These are phyloP conservation scores for Sphaerulina vaccinii DNA, from an alignment of 2,329 filamentous ascomycete species.

Conservation along the genomic window DNA sequence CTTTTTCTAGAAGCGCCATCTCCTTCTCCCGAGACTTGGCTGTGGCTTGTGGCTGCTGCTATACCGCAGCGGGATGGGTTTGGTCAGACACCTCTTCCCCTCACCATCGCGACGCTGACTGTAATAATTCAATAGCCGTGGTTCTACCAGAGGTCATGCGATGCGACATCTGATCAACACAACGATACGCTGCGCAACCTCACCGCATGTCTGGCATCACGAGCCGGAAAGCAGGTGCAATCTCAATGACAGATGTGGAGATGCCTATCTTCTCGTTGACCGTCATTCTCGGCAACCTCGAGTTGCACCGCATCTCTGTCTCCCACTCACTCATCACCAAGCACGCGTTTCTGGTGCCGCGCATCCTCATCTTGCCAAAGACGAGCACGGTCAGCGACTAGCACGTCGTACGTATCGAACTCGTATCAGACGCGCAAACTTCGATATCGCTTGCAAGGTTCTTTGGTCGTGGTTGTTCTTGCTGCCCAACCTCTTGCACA, in stretches of 20 bases:
- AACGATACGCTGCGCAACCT: background rate
- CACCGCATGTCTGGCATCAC: background rate
- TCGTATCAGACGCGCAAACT: background rate
- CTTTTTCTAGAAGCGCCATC: too few relatives aligned
- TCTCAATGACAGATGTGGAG: constrained; percentile 4
- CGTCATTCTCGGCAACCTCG: constrained; percentile 17
- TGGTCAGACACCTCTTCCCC: too few relatives aligned
- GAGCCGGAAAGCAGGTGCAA: constrained; percentile 4
- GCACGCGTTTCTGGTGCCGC: background rate
- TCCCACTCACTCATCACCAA: background rate
- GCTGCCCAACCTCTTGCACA: background rate
- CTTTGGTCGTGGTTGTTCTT: background rate
- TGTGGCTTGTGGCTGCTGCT: too few relatives aligned
- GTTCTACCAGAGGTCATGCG: too few relatives aligned
- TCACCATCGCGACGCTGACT: too few relatives aligned
- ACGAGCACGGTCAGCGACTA: background rate
- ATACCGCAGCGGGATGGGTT: too few relatives aligned
- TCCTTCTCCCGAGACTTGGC: too few relatives aligned
- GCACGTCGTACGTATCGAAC: background rate
- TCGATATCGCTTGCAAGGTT: background rate
- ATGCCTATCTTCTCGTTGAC: constrained; percentile 16
- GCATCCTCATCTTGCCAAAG: background rate
- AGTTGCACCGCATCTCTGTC: constrained; percentile 8
- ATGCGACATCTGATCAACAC: too few relatives aligned
- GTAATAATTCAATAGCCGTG: too few relatives aligned